Percentiles rank a stretch among this genome's conserved stretches.
These are phyloP conservation scores for Pestalotiopsis sp. DNA, from an alignment of 2,329 filamentous ascomycete species.

Conservation along the genomic window DNA sequence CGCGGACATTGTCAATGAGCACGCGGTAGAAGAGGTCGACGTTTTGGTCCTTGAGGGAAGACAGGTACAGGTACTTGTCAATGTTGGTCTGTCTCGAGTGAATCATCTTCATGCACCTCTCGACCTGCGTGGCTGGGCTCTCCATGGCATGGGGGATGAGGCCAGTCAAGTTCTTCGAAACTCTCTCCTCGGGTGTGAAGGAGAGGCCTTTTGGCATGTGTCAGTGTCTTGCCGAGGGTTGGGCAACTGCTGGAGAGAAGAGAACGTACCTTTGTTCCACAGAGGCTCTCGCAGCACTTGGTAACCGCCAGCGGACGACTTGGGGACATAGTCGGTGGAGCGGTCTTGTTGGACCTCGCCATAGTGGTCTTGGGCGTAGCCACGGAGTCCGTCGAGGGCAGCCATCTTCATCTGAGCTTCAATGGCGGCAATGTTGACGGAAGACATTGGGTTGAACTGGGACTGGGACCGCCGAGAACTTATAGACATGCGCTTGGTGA, in stretches of 20 bases:
- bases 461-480: slow-evolving; percentile 51
- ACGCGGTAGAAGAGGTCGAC: slow-evolving; percentile 82
- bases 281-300: slow-evolving; percentile 62
- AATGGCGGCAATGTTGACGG: slow-evolving; percentile 56
- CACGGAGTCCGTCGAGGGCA: slow-evolving; percentile 59
- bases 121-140: slow-evolving; percentile 59
- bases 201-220: slow-evolving; percentile 50
- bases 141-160: slow-evolving; percentile 66
- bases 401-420: slow-evolving; percentile 62
- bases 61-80: slow-evolving; percentile 84
- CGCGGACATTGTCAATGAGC: slow-evolving; percentile 73
- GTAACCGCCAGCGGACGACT: slow-evolving; percentile 56
- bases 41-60: slow-evolving; percentile 72
- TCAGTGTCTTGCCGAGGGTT: slow-evolving; percentile 6
- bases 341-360: slow-evolving; percentile 54
- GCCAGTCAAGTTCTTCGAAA: slow-evolving; percentile 64
- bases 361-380: slow-evolving; percentile 59
- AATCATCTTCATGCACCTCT: slow-evolving; percentile 73
- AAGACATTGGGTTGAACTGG: slow-evolving; percentile 55
- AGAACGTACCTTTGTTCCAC: slow-evolving; percentile 63
- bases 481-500: slow-evolving; percentile 52
- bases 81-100: slow-evolving; percentile 67
- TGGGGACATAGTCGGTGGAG: slow-evolving; percentile 53
- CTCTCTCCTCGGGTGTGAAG: slow-evolving; percentile 64
- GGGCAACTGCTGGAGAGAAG: slow-evolving; percentile 1